phyloP scores from a whole-genome alignment of 2,329 filamentous ascomycete genomes.

The Stenocarpella maydis region DNA sequence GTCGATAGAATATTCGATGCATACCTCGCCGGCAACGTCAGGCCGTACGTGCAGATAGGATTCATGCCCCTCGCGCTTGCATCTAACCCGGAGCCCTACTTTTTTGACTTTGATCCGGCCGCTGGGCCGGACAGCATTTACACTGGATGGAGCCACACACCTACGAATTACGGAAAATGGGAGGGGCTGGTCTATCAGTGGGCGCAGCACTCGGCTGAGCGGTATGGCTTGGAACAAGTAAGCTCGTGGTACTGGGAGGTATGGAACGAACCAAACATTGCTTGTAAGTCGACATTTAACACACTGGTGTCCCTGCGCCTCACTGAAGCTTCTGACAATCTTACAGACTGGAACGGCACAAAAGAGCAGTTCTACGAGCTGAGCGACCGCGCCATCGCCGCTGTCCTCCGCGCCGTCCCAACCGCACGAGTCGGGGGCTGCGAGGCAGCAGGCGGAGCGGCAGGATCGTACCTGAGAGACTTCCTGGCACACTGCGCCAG shows the following conservation, averaged over 20 bases:
- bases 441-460: slow-evolving; percentile 20
- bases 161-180: slow-evolving; percentile 10
- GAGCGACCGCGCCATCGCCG: slow-evolving; percentile 22
- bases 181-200: slow-evolving; percentile 14
- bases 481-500: slow-evolving; percentile 11
- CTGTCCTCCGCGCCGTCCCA: slow-evolving; percentile 22
- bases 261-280: slow-evolving; percentile 28
- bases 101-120: slow-evolving; percentile 19
- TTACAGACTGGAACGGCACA: slow-evolving; percentile 25
- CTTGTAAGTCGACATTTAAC: not conserved
- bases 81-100: slow-evolving; percentile 17
- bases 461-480: slow-evolving; percentile 20
- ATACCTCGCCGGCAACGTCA: slow-evolving; percentile 25
- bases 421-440: slow-evolving; percentile 26
- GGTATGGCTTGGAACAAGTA: slow-evolving; percentile 14
- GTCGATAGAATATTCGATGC: slow-evolving; percentile 21
- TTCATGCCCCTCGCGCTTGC: slow-evolving; percentile 25
- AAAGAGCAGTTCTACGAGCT: slow-evolving; percentile 15
- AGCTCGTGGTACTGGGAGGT: slow-evolving; percentile 28
- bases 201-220: slow-evolving; percentile 13
- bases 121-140: slow-evolving; percentile 26
- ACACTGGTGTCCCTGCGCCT: not conserved
- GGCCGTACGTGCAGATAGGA: slow-evolving; percentile 10
- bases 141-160: slow-evolving; percentile 20
- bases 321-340: not conserved